A percentile compares a stretch with the other conserved stretches of the same genome.
Conservation (phyloP, 352 stramenopile species). For the Globisporangium polare region DNA sequence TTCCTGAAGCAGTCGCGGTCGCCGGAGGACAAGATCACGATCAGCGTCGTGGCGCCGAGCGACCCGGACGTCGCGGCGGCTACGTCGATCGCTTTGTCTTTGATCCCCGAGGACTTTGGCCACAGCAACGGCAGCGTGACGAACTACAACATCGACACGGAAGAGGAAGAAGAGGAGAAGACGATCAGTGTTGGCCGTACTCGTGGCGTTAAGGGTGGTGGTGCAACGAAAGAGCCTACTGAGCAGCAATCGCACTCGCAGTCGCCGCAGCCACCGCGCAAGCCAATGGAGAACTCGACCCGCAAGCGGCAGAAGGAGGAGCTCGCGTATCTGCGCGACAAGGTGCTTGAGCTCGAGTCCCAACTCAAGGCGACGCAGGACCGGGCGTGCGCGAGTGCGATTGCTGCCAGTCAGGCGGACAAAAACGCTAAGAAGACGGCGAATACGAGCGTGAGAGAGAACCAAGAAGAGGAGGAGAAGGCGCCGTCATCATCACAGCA, state of each 20-base stretch:
- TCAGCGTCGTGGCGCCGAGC: not conserved
- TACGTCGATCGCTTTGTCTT: not conserved
- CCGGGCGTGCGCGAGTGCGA: not conserved
- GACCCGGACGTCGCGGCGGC: not conserved
- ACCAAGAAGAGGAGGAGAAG: slow-evolving; percentile 4
- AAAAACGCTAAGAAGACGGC: not conserved
- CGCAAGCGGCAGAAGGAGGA: slow-evolving; percentile 52
- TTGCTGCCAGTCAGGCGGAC: not conserved
- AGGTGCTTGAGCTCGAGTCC: slow-evolving; percentile 37
- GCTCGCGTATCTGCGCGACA: slow-evolving; percentile 40
- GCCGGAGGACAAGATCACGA: not conserved
- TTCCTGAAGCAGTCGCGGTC: not conserved
- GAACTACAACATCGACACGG: not conserved
- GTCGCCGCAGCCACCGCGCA: not conserved
- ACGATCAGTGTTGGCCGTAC: too few species aligned
- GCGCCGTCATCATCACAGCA: not conserved
- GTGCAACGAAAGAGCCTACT: not conserved
- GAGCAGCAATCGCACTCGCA: too few species aligned
- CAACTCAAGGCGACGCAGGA: slow-evolving; percentile 22
- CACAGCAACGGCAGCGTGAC: not conserved
- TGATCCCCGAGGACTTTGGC: not conserved
- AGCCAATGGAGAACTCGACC: slow-evolving; percentile 48
- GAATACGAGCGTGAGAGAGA: not conserved
- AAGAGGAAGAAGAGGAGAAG: not conserved
- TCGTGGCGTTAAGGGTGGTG: too few species aligned